A percentile compares a stretch with the other conserved stretches of the same genome.
phyloP scores from a whole-genome alignment of 2,329 filamentous ascomycete species.

The Magnaporthales sp. region DNA sequence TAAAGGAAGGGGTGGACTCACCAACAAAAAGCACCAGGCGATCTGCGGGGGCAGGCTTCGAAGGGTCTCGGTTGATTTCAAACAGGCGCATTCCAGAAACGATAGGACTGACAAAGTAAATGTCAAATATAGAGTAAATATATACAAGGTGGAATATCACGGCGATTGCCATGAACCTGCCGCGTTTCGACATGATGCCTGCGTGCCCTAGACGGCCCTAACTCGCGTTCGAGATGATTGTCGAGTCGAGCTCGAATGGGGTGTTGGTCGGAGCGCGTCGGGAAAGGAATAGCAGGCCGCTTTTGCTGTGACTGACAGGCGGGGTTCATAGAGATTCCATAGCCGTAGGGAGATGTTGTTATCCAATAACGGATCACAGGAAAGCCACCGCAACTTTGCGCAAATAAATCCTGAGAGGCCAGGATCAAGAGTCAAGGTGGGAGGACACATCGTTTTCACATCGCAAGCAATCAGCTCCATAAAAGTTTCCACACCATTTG shows the following conservation, averaged over 20 bases:
- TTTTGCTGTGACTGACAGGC: neutral
- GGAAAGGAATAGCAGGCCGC: neutral
- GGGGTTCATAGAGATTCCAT: neutral
- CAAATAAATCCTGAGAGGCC: neutral
- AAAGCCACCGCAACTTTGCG: neutral
- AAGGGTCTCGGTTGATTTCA: slow-evolving; percentile 51
- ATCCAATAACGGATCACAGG: neutral
- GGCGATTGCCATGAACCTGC: slow-evolving; percentile 80
- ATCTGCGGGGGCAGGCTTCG: slow-evolving; percentile 68
- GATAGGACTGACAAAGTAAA: slow-evolving; percentile 97
- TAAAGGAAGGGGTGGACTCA: slow-evolving; percentile 25
- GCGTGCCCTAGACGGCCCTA: neutral
- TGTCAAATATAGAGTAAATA: slow-evolving; percentile 92
- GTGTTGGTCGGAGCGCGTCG: neutral
- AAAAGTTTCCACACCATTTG: neutral
- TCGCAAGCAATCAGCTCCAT: neutral
- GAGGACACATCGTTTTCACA: neutral
- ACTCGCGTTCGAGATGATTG: neutral
- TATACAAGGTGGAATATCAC: slow-evolving; percentile 91
- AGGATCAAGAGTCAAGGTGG: neutral
- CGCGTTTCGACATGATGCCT: slow-evolving; percentile 33
- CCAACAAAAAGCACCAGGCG: slow-evolving; percentile 90
- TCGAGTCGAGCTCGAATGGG: neutral
- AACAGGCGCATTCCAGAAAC: slow-evolving; percentile 91
- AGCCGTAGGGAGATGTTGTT: neutral